Evolutionary conservation across 495 filamentous ascomycete species (phyloP), one percentile per base, ranked within the genome.

Genomic region (Penicillium malachiteum): DNA sequence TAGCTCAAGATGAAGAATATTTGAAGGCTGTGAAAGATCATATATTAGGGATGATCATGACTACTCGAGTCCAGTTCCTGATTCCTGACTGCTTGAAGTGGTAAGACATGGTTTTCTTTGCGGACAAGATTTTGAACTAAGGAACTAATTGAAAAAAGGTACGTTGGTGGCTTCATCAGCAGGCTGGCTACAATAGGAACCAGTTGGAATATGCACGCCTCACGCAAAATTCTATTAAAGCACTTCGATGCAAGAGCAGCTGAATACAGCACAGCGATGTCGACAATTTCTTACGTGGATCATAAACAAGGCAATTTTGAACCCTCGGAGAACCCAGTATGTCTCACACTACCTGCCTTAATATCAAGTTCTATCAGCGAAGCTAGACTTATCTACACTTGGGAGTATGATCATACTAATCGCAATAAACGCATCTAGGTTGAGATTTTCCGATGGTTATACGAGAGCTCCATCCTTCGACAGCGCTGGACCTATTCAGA

Each of bases 371-470:
- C 21, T 26, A 26, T 26, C 21, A 26, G 21, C 4, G 21, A 26
- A 4, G 21, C 13, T n/a, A n/a, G n/a, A n/a, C n/a, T n/a, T n/a
- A n/a, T n/a, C n/a, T n/a, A n/a, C n/a, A n/a, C n/a, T n/a, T n/a
- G n/a, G n/a, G 38, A 40, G n/a, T 50, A 38, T 14, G 32, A n/a
- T 6, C 16, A 17, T 18, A 40, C 7, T 35, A 8, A 17, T 40
- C 7, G 1, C 2, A 12, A 14, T 7, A 1, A 9, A n/a, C 5
- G 1, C 7, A 3, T 26, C 32, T 26, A 67, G 64, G 52, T 62
- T 41, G 64, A 67, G 40, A 62, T 67, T 12, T 67, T 67, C 40
- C 56, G 52, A 16, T 67, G 64, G 64, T 45, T 67, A 12, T 67
- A 62, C 44, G 61, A 67, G 37, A 52, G 40, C 51, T 64, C 52